Conservation (phyloP, 495 filamentous ascomycete species). For the Penicillium paradoxum region DNA sequence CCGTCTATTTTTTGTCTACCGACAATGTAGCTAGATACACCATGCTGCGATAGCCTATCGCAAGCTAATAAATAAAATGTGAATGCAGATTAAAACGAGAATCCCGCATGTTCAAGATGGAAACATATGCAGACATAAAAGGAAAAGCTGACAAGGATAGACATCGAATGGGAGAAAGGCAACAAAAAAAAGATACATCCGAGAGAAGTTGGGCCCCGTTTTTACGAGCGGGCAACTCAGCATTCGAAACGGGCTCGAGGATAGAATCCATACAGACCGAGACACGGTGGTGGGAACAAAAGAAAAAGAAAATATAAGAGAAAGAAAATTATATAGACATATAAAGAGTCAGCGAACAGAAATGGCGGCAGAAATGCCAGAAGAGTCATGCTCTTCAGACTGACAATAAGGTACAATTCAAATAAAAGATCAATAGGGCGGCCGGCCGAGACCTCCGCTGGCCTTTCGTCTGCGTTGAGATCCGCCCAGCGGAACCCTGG, state of each 20-base stretch:
- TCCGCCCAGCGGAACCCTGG: constrained; percentile 15
- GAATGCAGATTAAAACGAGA: not conserved
- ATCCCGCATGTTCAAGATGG: constrained; percentile 1
- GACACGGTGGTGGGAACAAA: not conserved
- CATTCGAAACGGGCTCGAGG: not conserved
- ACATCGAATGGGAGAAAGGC: constrained; percentile 10
- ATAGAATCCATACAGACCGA: not conserved
- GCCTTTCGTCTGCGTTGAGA: constrained; percentile 21
- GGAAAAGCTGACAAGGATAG: constrained; percentile 4
- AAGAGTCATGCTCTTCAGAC: not conserved
- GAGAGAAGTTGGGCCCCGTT: not conserved
- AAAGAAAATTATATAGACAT: constrained; percentile 16
- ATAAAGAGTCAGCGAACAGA: constrained; percentile 10
- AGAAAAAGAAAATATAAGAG: not conserved
- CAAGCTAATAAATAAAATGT: constrained; percentile 1
- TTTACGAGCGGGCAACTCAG: not conserved
- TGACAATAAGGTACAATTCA: constrained; percentile 13
- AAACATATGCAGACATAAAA: constrained; percentile 13
- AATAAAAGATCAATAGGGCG: constrained; percentile 35
- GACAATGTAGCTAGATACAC: constrained; percentile 22
- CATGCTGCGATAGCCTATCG: constrained; percentile 6
- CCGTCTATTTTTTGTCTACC: constrained; percentile 23
- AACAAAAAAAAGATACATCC: constrained; percentile 5
- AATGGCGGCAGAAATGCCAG: constrained; percentile 3
- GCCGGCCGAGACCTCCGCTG: constrained; percentile 37